Base-by-base conservation (phyloP, 306 rosid species). In the Cicer judaicum region DNA sequence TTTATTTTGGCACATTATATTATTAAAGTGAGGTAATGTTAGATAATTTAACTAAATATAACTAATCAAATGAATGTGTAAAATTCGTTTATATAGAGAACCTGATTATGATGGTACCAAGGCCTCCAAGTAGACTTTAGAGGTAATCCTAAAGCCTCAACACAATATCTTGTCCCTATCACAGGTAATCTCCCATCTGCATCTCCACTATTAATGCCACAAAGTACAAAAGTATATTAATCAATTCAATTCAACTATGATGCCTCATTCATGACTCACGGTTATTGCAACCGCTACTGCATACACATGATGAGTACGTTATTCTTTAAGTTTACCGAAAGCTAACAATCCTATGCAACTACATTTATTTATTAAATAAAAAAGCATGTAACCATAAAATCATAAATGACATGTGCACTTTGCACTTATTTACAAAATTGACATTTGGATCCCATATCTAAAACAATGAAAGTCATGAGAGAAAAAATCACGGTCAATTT, bases 141-240 rank as follows among this genome's bases (percentile, higher is more conserved):
- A 52, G 85, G 64, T 15, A 87, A 82, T 10, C 83, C 81, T 3
- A 87, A 79, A 69, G 86, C 83, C 24, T 87, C 90, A 60, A 82
- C 7, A 29, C 90, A 79, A 52, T 84, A 84, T n/a, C 86, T 73
- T 77, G 90, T 81, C 44, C 88, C 90, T 53, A 84, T 82, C 40
- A 84, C 86, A 0, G 90, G 90, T 19, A 87, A 4, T 70, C 90
- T 84, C 14, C 85, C 90, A 77, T 87, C 90, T 39, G 88, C 57
- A 50, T 87, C 90, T 60, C 90, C 90, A 77, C 88, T 86, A 83
- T 80, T 57, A 57, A 57, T 60, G 41, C 68, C 82, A 68, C 14
- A 74, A 39, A 14, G 16, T 44, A 67, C n/a, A 10, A 43, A 42
- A 10, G 4, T 8, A n/a, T 3, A 39, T 68, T 13, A 21, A 7